phyloP scores from a whole-genome alignment of 2,329 filamentous ascomycete genomes.

The Diaporthe eres region DNA sequence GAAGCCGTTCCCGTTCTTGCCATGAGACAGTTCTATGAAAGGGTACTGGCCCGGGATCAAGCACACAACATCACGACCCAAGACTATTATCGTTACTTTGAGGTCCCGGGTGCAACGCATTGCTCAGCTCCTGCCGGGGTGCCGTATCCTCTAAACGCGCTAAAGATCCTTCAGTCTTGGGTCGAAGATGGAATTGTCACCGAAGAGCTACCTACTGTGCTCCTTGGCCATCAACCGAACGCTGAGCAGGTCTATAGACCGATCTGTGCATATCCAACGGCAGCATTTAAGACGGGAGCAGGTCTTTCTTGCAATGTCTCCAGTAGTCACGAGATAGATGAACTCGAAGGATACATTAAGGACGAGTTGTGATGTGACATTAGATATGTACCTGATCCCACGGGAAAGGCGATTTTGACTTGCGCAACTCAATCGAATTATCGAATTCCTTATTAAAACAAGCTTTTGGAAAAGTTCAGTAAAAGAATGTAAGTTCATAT shows the following conservation, averaged over 20 bases:
- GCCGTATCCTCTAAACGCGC: background rate
- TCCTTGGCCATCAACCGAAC: background rate
- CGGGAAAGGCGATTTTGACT: too few relatives aligned
- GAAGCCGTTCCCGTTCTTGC: background rate
- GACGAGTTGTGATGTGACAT: background rate
- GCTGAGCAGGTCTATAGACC: background rate
- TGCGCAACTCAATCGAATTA: too few relatives aligned
- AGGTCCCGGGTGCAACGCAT: background rate
- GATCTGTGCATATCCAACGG: background rate
- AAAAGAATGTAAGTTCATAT: too few relatives aligned
- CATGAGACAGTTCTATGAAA: background rate
- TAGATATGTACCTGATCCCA: too few relatives aligned
- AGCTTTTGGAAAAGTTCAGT: too few relatives aligned
- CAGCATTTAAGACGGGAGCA: background rate
- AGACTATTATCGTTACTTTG: slow-evolving; percentile 13
- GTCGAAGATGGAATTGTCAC: background rate
- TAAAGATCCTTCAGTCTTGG: background rate
- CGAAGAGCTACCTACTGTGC: background rate
- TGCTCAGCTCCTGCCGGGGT: background rate
- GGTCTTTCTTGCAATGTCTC: background rate
- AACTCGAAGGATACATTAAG: background rate
- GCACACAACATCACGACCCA: background rate
- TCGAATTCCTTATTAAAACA: too few relatives aligned
- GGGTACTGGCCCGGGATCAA: background rate
- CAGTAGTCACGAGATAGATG: background rate